phyloP scores from a whole-genome alignment of 768 basidiomycete genomes.

The Lepiota subincarnata region DNA sequence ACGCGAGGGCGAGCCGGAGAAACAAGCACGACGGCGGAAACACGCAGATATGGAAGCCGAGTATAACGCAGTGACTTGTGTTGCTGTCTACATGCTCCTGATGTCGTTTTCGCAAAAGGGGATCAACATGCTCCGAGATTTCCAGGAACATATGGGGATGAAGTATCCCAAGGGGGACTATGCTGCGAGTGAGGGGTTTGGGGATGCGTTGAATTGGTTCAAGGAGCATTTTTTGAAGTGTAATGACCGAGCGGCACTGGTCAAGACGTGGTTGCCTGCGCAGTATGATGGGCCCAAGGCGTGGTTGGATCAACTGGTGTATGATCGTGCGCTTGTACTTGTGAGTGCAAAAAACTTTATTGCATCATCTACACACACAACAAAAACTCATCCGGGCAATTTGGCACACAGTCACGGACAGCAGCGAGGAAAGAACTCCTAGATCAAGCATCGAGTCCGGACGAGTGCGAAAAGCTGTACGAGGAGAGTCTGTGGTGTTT shows the following conservation, averaged over 20 bases:
- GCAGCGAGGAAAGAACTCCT: conserved; percentile 89
- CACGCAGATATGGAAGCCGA: conserved; percentile 78
- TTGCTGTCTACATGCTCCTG: conserved; percentile 86
- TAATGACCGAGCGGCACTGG: conserved; percentile 83
- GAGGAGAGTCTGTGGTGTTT: conserved; percentile 94
- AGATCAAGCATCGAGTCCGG: conserved; percentile 68
- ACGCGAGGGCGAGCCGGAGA: conserved; percentile 69
- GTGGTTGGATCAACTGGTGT: conserved; percentile 88
- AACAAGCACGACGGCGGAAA: conserved; percentile 61
- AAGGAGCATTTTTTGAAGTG: conserved; percentile 92
- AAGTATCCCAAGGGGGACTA: conserved; percentile 72
- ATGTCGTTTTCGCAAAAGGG: conserved; percentile 94
- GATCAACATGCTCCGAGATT: conserved; percentile 74
- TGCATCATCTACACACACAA: too few relatives aligned
- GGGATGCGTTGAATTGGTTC: conserved; percentile 86
- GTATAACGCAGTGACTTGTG: conserved; percentile 78
- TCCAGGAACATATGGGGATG: conserved; percentile 82
- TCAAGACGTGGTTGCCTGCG: conserved; percentile 83
- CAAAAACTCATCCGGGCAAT: not conserved
- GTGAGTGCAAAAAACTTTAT: conserved; percentile 44
- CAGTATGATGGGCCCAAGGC: conserved; percentile 79
- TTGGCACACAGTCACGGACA: conserved; percentile 69
- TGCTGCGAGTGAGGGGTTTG: conserved; percentile 74
- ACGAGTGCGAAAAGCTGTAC: conserved; percentile 91
- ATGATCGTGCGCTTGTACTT: conserved; percentile 84